These are phyloP conservation scores for Diaporthe australafricana DNA, from an alignment of 2,329 filamentous ascomycete genomes.

Conservation along the genomic window DNA sequence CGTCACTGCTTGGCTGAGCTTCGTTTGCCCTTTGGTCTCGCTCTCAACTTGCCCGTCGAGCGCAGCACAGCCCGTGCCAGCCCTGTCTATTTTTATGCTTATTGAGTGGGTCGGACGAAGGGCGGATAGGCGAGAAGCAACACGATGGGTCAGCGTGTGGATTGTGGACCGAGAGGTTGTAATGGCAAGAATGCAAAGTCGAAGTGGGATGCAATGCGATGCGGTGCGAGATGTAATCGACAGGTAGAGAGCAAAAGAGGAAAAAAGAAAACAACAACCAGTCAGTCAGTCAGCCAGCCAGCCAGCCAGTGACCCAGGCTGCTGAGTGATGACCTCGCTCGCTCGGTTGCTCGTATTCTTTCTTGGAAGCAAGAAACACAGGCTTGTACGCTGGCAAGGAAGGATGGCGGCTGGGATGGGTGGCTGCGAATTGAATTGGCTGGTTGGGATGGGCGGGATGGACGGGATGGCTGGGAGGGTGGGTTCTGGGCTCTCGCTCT, in stretches of 20 bases:
- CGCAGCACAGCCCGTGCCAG: constrained; percentile 16
- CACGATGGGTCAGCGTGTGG: constrained; percentile 16
- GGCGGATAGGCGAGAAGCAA: constrained; percentile 5
- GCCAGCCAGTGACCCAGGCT: too few relatives aligned
- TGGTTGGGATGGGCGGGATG: not conserved
- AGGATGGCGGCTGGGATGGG: too few relatives aligned
- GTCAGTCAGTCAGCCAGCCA: not conserved
- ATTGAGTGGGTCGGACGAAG: constrained; percentile 23
- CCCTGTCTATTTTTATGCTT: constrained; percentile 30
- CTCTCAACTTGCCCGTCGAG: not conserved
- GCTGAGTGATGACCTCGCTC: constrained; percentile 13
- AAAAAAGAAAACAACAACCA: constrained; percentile 12
- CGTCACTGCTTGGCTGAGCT: not conserved
- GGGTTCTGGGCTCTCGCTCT: constrained; percentile 7
- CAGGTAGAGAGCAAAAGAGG: not conserved
- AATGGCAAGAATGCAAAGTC: not conserved
- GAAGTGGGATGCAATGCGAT: not conserved
- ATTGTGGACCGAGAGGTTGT: not conserved
- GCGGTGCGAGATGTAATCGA: not conserved
- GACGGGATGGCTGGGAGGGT: constrained; percentile 18
- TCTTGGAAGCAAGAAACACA: constrained; percentile 28
- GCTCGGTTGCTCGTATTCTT: constrained; percentile 20
- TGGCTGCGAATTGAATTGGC: constrained; percentile 1
- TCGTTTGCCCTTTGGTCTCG: not conserved
- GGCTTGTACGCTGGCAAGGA: not conserved